Evolutionary conservation across 805 yeast species (phyloP), one percentile per base, ranked within the genome.

Genomic region (Wickerhamiella sorbophila): DNA sequence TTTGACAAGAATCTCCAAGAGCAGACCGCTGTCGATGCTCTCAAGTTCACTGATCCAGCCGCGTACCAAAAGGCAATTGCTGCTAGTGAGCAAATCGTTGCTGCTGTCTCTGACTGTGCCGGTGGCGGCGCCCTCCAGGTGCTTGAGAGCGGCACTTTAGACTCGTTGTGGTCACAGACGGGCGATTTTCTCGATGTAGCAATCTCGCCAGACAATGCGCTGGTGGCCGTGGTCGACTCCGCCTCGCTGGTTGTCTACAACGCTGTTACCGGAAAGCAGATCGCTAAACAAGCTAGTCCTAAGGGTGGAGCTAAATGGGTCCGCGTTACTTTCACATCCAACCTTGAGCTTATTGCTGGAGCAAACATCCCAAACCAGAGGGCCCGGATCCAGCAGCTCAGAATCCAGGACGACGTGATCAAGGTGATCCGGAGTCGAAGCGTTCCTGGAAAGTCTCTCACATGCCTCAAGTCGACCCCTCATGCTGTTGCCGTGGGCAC

Each of bases 1-100:
- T 36, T 50, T 20, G 26, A 6, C 31, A 12, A 39, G 21, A 37
- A 33, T 17, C 16, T 19, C 3, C 44, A 31, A 8, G 44, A 43
- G 24, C 15, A 42, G 9, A 33, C 26, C 29, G 44, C 34, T 14
- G 4, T 5, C 12, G 34, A 22, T 16, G 34, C 40, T 9, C 46
- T 48, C 42, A 9, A 32, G 29, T 16, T 35, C 24, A 5, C 16
- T 9, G 45, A 48, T 26, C 27, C 42, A 17, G 38, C 34, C 24
- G 39, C 38, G 4, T 51, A 48, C 38, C 53, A 49, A 38, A 46
- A 45, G 4, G 33, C 46, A 6, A 47, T 47, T 6, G 42, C 49
- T 4, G 51, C 34, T 1, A 31, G 44, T 3, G 41, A 39, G 15
- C n/a, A 29, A 22, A 36, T 27, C 19, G 39, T 47, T 3, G 48